phyloP scores from a whole-genome alignment of 2,329 filamentous ascomycete species.

The Trichothecium roseum region DNA sequence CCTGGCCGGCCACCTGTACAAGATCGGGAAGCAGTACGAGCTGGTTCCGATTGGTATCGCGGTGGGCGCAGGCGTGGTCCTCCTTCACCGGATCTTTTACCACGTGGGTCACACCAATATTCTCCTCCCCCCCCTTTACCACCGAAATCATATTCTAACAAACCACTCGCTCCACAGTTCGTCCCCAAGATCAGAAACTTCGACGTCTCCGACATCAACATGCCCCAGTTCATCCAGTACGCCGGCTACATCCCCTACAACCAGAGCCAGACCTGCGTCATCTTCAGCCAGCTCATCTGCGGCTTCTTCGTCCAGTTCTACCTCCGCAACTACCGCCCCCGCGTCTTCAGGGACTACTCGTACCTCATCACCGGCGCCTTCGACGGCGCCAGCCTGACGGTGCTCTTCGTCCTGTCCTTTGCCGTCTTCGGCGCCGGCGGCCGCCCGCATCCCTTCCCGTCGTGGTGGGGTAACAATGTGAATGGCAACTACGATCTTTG shows the following conservation, averaged over 20 bases:
- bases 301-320: conserved; percentile 42
- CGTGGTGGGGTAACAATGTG: conserved; percentile 44
- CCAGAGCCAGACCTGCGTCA: conserved; percentile 42
- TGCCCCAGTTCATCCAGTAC: conserved; percentile 44
- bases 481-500: conserved; percentile 38
- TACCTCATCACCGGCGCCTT: conserved; percentile 43
- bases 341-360: conserved; percentile 41
- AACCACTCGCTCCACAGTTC: too few species aligned
- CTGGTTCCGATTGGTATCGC: conserved; percentile 39
- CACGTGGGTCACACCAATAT: conserved; percentile 19
- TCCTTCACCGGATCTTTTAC: conserved; percentile 30
- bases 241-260: conserved; percentile 46
- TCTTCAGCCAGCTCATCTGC: conserved; percentile 31
- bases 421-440: conserved; percentile 44
- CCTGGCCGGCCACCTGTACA: conserved; percentile 43
- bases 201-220: conserved; percentile 32
- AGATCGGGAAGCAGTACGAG: conserved; percentile 27
- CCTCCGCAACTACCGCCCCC: conserved; percentile 39
- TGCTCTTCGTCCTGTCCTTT: conserved; percentile 43
- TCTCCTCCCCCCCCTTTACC: background rate
- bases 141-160: too few species aligned
- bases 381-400: conserved; percentile 37
- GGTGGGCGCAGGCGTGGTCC: conserved; percentile 33
- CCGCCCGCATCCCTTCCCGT: conserved; percentile 30
- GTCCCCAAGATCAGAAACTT: conserved; percentile 33